phyloP scores from a whole-genome alignment of 352 stramenopile genomes.

The Phytophthora sansomeana region DNA sequence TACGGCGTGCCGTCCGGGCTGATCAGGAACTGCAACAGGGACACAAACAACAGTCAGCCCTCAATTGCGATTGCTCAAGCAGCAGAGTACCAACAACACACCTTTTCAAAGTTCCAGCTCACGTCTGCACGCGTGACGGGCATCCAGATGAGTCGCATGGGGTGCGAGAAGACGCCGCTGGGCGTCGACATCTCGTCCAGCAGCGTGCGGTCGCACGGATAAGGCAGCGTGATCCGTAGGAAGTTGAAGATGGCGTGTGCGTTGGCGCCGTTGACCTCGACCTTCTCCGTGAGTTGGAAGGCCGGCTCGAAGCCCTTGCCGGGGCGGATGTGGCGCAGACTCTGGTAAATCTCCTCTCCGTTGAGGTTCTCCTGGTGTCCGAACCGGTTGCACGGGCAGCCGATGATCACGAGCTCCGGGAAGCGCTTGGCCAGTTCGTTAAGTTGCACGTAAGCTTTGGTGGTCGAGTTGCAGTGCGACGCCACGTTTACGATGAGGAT shows the following conservation, averaged over 20 bases:
- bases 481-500: slow-evolving; percentile 83
- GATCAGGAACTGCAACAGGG: slow-evolving; percentile 66
- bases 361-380: slow-evolving; percentile 87
- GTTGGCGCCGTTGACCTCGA: slow-evolving; percentile 84
- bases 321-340: slow-evolving; percentile 75
- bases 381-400: slow-evolving; percentile 86
- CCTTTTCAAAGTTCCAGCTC: slow-evolving; percentile 90
- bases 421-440: slow-evolving; percentile 72
- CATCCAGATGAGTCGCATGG: slow-evolving; percentile 89
- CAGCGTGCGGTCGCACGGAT: slow-evolving; percentile 75
- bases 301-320: slow-evolving; percentile 72
- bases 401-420: slow-evolving; percentile 75
- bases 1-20: slow-evolving; percentile 77
- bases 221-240: slow-evolving; percentile 72
- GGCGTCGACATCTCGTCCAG: slow-evolving; percentile 83
- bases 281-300: slow-evolving; percentile 83
- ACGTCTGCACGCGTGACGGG: slow-evolving; percentile 80
- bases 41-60: not conserved
- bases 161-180: slow-evolving; percentile 81
- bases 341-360: slow-evolving; percentile 80
- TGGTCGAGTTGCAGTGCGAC: slow-evolving; percentile 85
- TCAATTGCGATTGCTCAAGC: not conserved
- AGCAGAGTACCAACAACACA: slow-evolving; percentile 14
- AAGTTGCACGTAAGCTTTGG: slow-evolving; percentile 75
- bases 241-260: slow-evolving; percentile 86